phyloP scores from a whole-genome alignment of 305 asterid genomes.

The Fraxinus ornus region DNA sequence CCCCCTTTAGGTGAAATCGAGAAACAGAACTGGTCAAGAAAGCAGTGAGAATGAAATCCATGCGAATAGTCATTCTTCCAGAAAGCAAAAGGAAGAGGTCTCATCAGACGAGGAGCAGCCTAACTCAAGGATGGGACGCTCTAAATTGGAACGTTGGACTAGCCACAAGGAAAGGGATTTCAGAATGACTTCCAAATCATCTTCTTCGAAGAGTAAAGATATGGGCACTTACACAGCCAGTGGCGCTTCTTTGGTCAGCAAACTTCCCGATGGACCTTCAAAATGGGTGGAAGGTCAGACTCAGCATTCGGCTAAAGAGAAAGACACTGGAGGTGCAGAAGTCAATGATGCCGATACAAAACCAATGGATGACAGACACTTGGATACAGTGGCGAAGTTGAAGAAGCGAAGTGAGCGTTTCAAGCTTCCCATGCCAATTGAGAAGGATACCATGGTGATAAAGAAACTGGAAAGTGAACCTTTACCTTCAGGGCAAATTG shows the following conservation, averaged over 20 bases:
- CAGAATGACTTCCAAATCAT: conserved; percentile 30
- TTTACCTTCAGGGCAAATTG: conserved; percentile 47
- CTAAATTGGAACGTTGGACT: conserved; percentile 81
- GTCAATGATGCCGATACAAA: conserved; percentile 34
- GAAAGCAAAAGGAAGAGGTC: conserved; percentile 52
- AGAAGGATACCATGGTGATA: conserved; percentile 45
- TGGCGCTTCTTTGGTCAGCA: conserved; percentile 34
- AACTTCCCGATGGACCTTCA: conserved; percentile 41
- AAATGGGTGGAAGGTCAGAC: conserved; percentile 40
- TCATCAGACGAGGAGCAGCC: conserved; percentile 64
- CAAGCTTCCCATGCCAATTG: conserved; percentile 81
- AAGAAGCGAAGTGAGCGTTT: conserved; percentile 93
- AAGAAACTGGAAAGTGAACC: conserved; percentile 59
- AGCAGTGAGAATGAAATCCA: conserved; percentile 42
- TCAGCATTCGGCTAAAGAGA: conserved; percentile 42
- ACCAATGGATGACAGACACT: conserved; percentile 55
- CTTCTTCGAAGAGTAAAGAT: conserved; percentile 49
- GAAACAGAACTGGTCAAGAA: conserved; percentile 39
- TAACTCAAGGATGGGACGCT: conserved; percentile 65
- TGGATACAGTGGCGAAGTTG: conserved; percentile 87
- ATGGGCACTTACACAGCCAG: conserved; percentile 28
- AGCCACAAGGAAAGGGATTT: conserved; percentile 68
- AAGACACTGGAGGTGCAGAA: conserved; percentile 36
- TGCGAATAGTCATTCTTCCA: conserved; percentile 41
- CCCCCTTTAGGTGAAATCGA: conserved; percentile 42